Evolutionary conservation across 2,329 filamentous ascomycete species (phyloP).

Genomic region (Monilinia aucupariae): DNA sequence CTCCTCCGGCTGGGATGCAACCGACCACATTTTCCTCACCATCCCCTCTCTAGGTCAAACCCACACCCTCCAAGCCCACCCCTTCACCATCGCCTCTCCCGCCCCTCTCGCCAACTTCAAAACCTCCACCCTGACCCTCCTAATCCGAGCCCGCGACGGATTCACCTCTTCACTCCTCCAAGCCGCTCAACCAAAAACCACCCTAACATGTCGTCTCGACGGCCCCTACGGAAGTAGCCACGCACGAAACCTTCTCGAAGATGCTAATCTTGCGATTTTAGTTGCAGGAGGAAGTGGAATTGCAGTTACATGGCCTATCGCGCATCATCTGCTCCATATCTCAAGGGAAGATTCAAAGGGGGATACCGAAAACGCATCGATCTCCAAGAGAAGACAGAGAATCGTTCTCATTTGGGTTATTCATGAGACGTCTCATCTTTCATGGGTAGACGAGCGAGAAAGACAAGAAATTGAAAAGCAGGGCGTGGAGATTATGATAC

Average conservation of each 20-base stretch:
- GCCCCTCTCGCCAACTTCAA: slow-evolving; percentile 40
- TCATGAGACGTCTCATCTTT: slow-evolving; percentile 46
- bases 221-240: slow-evolving; percentile 59
- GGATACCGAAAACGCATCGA: slow-evolving; percentile 20
- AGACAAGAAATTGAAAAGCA: slow-evolving; percentile 44
- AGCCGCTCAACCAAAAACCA: slow-evolving; percentile 43
- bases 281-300: slow-evolving; percentile 61
- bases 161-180: slow-evolving; percentile 53
- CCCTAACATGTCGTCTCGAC: slow-evolving; percentile 50
- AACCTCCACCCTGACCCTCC: slow-evolving; percentile 50
- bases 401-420: slow-evolving; percentile 56
- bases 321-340: slow-evolving; percentile 43
- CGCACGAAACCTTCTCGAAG: slow-evolving; percentile 48
- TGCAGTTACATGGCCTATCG: slow-evolving; percentile 56
- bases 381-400: slow-evolving; percentile 28
- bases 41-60: slow-evolving; percentile 49
- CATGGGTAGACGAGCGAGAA: slow-evolving; percentile 48
- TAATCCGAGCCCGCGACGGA: slow-evolving; percentile 55
- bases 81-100: slow-evolving; percentile 61
- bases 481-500: slow-evolving; percentile 49
- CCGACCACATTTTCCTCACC: slow-evolving; percentile 59
- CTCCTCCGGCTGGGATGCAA: slow-evolving; percentile 51
- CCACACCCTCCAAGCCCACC: slow-evolving; percentile 55
- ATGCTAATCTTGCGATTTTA: slow-evolving; percentile 46
- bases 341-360: slow-evolving; percentile 16